Conservation (phyloP, 2,329 filamentous ascomycete species). For the Fusarium sp. region DNA sequence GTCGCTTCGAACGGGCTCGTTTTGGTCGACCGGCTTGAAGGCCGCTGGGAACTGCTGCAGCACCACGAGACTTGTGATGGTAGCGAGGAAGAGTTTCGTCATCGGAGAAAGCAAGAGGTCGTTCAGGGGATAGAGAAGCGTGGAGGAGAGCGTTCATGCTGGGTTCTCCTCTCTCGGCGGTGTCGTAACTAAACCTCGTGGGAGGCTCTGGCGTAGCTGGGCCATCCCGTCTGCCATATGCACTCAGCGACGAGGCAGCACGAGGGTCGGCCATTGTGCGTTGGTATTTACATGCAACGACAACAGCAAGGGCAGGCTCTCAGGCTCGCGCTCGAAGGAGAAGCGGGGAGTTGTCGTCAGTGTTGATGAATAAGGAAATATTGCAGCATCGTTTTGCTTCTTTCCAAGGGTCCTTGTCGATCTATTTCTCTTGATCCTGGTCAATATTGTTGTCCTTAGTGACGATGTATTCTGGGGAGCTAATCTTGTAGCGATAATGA, state of each 20-base stretch:
- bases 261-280: constrained; percentile 41
- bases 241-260: constrained; percentile 35
- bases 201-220: constrained; percentile 40
- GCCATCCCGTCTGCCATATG: constrained; percentile 40
- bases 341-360: constrained; percentile 32
- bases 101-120: constrained; percentile 42
- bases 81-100: constrained; percentile 41
- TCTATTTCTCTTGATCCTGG: constrained; percentile 27
- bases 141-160: constrained; percentile 39
- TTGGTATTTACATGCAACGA: constrained; percentile 37
- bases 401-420: constrained; percentile 32
- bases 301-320: constrained; percentile 5
- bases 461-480: constrained; percentile 20
- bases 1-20: constrained; percentile 41
- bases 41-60: constrained; percentile 20
- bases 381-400: constrained; percentile 37
- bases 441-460: constrained; percentile 33
- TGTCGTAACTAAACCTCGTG: constrained; percentile 42
- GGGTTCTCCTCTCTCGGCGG: constrained; percentile 35
- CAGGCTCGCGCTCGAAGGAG: constrained; percentile 21
- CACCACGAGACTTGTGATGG: constrained; percentile 29
- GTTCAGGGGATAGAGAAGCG: constrained; percentile 36
- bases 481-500: constrained; percentile 20
- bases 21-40: constrained; percentile 37
- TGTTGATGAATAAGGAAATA: constrained; percentile 27